Base-by-base conservation (phyloP, 2,329 filamentous ascomycete genomes). In the Colletotrichum nymphaeae region DNA sequence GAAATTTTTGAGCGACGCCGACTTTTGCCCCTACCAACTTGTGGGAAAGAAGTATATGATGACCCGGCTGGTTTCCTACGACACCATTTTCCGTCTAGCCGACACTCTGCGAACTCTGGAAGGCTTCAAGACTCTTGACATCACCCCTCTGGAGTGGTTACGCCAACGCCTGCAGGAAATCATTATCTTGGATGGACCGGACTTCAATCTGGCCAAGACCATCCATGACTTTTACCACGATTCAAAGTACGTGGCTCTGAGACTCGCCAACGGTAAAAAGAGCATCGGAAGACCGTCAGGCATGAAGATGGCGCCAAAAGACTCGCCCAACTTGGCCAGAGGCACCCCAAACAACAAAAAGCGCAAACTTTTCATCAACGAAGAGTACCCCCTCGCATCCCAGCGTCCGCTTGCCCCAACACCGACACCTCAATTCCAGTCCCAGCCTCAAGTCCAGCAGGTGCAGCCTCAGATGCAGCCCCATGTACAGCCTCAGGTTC, bases 201-300 rank as follows among this genome's bases (percentile, higher is more conserved):
- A 82, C 19, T 91, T 91, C 76, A 89, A 85, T 76, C 79, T 90
- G 24, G 84, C 85, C 57, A 85, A 84, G 76, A 87, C 84, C 1
- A 84, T 88, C 1, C 86, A 88, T 64, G 85, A 88, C 75, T 84
- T 91, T 24, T 91, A 91, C 74, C 87, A 89, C 75, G 89, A 91
- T 75, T 79, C 81, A 0, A 90, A 90, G 77, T 79, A 90, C 1
- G 82, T 84, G 16, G 78, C 81, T 1, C 79, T 90, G 9, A 84
- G 89, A 8, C 79, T 82, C 28, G 88, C 88, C 79, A 86, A 87
- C 71, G 89, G 89, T 0, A 89, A 87, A 72, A 87, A 88, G 62
- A 90, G 88, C 74, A 90, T 91, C 7, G 89, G 89, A 8, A 83
- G 89, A 0, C 89, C 89, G 0, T 88, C 87, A 53, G 85, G 84